Evolutionary conservation across 1,139 yeast genomes (phyloP).

Genomic region (Candida sanyaensis): DNA sequence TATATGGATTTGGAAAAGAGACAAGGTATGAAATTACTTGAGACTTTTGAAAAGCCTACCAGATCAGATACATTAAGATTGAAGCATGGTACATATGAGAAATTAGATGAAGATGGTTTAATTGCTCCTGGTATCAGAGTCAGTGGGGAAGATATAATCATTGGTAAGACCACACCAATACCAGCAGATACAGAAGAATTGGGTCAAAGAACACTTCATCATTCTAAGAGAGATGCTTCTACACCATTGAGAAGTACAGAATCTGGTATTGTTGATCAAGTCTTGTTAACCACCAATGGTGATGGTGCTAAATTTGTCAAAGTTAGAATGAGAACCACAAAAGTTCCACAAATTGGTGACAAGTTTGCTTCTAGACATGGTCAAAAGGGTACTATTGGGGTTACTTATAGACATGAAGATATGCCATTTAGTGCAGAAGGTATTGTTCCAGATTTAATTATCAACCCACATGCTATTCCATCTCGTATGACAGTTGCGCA

Average conservation of each 20-base stretch:
- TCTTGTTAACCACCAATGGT: slow-evolving; percentile 92
- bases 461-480: slow-evolving; percentile 99
- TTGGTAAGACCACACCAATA: slow-evolving; percentile 97
- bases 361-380: slow-evolving; percentile 99
- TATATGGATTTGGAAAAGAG: slow-evolving; percentile 99
- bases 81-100: slow-evolving; percentile 97
- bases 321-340: slow-evolving; percentile 98
- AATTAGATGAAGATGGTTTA: slow-evolving; percentile 96
- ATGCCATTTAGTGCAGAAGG: slow-evolving; percentile 99
- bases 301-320: slow-evolving; percentile 97
- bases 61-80: slow-evolving; percentile 91
- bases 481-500: slow-evolving; percentile 99
- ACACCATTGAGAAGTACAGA: slow-evolving; percentile 97
- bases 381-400: slow-evolving; percentile 99
- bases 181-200: slow-evolving; percentile 98
- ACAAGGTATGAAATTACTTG: slow-evolving; percentile 97
- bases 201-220: slow-evolving; percentile 98
- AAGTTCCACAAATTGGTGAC: slow-evolving; percentile 98
- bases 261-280: slow-evolving; percentile 98
- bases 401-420: slow-evolving; percentile 96
- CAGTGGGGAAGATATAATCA: slow-evolving; percentile 97
- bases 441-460: slow-evolving; percentile 93
- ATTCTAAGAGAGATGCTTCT: slow-evolving; percentile 97
- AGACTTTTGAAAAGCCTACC: slow-evolving; percentile 94
- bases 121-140: slow-evolving; percentile 98